Base-by-base conservation (phyloP, 2,329 filamentous ascomycete genomes). In the Aspergillus phoenicis region DNA sequence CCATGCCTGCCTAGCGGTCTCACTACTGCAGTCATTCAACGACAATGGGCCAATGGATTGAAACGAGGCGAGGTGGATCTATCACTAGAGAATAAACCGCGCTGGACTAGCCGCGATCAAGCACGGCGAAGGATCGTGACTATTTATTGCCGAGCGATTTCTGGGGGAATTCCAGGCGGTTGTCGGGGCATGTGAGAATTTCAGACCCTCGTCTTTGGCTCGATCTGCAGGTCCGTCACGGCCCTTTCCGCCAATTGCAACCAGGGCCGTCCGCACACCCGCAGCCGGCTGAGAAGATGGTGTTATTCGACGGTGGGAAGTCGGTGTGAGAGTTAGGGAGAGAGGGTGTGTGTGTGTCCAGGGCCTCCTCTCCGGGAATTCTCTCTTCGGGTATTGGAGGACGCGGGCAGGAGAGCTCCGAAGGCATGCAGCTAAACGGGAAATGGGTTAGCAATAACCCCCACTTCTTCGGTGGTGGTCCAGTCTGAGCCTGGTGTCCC, bases 101-200 rank as follows among this genome's bases (percentile, higher is more conserved):
- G 36, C 28, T 57, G 52, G 58, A 45, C 58, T 55, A 60, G 52
- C 30, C 58, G 58, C 52, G 30, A 60, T 60, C 43, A 60, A 60
- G 58, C 58, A 54, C 52, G 52, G 43, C 58, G 30, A 33, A 60
- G 53, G 53, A 43, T 24, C 45, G 48, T 17, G 47, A 52, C 48
- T 39, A 52, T 52, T 52, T 39, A 33, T 30, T 47, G 39, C 15
- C 17, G 53, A 43, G 20, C n/a, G 52, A 45, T 43, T 55, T 43
- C 52, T 41, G 36, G 38, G 51, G 41, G 24, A 45, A 28, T 55
- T 43, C 20, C 52, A 33, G 38, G 53, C 43, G 53, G 53, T 33
- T 56, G 51, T 20, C 7, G 53, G 53, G 43, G 53, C 53, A 56
- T 56, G 53, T 56, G 53, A 56, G 39, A 56, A 47, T 47, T 24